Evolutionary conservation across 257 asterid genomes (phyloP).

Genomic region (Knoxia roxburghii): DNA sequence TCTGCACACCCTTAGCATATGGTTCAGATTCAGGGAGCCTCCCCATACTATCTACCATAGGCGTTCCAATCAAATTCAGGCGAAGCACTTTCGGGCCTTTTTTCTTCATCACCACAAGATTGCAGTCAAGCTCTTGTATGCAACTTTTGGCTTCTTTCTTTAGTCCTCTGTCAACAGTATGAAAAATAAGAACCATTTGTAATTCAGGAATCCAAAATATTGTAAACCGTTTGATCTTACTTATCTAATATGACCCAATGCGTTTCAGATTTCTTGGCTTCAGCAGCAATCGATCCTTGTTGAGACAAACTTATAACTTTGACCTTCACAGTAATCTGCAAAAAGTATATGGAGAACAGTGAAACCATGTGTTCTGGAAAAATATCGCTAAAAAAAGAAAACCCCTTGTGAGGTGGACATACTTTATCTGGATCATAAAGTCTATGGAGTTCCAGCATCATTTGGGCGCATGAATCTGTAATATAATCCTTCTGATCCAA

Average conservation of each 20-base stretch:
- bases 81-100: slow-evolving; percentile 66
- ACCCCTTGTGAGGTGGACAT: slow-evolving; percentile 2
- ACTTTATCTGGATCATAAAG: slow-evolving; percentile 66
- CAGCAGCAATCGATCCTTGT: slow-evolving; percentile 72
- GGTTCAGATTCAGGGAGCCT: slow-evolving; percentile 24
- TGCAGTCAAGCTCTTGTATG: slow-evolving; percentile 74
- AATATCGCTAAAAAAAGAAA: not conserved
- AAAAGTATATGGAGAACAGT: slow-evolving; percentile 5
- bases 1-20: slow-evolving; percentile 11
- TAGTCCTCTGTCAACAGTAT: slow-evolving; percentile 39
- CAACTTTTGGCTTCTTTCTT: slow-evolving; percentile 62
- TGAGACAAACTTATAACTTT: slow-evolving; percentile 54
- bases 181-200: not conserved
- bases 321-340: slow-evolving; percentile 62
- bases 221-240: slow-evolving; percentile 39
- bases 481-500: slow-evolving; percentile 65
- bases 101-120: slow-evolving; percentile 55
- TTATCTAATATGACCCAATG: slow-evolving; percentile 85
- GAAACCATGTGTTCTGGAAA: not conserved
- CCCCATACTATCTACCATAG: slow-evolving; percentile 21
- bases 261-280: slow-evolving; percentile 57
- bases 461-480: slow-evolving; percentile 51
- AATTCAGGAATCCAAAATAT: slow-evolving; percentile 3
- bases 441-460: slow-evolving; percentile 58
- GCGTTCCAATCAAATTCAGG: slow-evolving; percentile 52